These are phyloP conservation scores for Melampsora americana DNA, from an alignment of 1,284 basidiomycete genomes.

Conservation along the genomic window DNA sequence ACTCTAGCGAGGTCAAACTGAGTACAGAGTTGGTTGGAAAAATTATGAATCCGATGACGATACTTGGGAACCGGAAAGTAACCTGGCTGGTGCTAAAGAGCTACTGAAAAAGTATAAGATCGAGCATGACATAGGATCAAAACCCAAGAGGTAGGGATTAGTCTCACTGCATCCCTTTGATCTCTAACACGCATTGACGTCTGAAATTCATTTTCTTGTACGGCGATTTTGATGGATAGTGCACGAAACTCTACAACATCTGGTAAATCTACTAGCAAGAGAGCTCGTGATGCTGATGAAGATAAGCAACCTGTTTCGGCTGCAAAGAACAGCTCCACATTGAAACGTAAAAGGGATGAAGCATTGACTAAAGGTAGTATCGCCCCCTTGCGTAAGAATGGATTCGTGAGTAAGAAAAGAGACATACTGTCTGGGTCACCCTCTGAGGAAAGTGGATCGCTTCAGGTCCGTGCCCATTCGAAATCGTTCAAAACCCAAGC, in stretches of 20 bases:
- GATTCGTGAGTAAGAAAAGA: neutral
- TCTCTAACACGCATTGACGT: neutral
- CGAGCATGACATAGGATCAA: neutral
- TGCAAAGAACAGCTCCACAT: neutral
- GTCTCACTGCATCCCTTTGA: neutral
- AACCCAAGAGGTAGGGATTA: constrained; percentile 19
- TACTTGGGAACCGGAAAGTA: constrained; percentile 13
- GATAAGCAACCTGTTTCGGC: constrained; percentile 8
- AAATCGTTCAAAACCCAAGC: neutral
- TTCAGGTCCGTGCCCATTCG: too few relatives aligned
- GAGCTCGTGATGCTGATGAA: neutral
- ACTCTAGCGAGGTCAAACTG: neutral
- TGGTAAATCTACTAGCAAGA: constrained; percentile 9
- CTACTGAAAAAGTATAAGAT: constrained; percentile 19
- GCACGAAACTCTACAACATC: constrained; percentile 8
- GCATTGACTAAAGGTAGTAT: neutral
- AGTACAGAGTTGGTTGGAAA: constrained; percentile 29
- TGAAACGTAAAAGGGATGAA: constrained; percentile 17
- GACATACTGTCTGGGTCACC: neutral
- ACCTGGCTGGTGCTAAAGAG: constrained; percentile 21
- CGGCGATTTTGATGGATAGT: neutral
- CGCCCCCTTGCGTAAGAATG: constrained; percentile 27
- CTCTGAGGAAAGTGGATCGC: neutral
- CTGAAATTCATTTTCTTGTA: neutral
- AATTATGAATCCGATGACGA: neutral